A percentile compares a stretch with the other conserved stretches of the same genome.
Conservation (phyloP, 768 basidiomycete genomes). For the Amanita phalloides region DNA sequence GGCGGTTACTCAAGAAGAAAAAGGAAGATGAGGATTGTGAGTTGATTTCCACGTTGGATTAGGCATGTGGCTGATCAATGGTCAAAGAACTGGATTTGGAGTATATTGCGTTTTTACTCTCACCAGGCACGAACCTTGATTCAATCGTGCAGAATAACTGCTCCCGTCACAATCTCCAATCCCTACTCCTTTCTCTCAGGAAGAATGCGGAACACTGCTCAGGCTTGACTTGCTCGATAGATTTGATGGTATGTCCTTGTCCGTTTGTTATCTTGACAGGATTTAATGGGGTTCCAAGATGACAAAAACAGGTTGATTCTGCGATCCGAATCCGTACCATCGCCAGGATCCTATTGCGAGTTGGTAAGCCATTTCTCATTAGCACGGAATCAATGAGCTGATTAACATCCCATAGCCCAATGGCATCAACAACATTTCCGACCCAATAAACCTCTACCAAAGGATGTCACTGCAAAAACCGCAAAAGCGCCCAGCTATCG, state of each 20-base stretch:
- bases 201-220: conserved; percentile 72
- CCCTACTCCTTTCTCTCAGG: conserved; percentile 61
- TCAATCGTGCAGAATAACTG: conserved; percentile 41
- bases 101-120: conserved; percentile 23
- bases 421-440: conserved; percentile 69
- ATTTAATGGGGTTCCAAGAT: neutral
- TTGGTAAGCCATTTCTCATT: conserved; percentile 33
- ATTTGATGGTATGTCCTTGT: conserved; percentile 17
- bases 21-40: conserved; percentile 31
- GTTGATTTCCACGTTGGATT: conserved; percentile 12
- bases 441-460: conserved; percentile 54
- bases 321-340: conserved; percentile 48
- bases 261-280: neutral
- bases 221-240: conserved; percentile 39
- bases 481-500: conserved; percentile 18
- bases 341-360: conserved; percentile 56
- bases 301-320: conserved; percentile 15
- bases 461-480: conserved; percentile 25
- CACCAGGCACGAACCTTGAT: neutral
- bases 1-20: conserved; percentile 15
- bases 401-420: conserved; percentile 28
- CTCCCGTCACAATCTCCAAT: conserved; percentile 46
- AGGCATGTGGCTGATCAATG: neutral
- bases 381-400: neutral
- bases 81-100: conserved; percentile 58